phyloP scores from a whole-genome alignment of 164 flowering plant genomes.

The Akebia trifoliata region DNA sequence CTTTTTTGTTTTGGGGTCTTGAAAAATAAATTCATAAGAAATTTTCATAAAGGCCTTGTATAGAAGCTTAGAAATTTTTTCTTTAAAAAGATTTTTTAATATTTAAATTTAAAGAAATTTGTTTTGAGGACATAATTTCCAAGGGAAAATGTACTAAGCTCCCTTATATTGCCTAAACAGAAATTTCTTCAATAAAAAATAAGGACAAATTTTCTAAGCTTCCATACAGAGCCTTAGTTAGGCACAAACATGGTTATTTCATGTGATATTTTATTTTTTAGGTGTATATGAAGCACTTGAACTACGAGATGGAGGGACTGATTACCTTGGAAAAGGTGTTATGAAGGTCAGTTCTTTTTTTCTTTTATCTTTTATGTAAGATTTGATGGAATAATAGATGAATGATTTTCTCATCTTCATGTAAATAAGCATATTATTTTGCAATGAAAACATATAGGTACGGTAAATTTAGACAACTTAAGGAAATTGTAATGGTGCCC shows the following conservation, averaged over 20 bases:
- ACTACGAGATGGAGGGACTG: constrained; percentile 81
- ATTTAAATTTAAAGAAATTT: background rate
- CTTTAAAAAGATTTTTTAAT: background rate
- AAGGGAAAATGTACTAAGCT: background rate
- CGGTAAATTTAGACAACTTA: too few species aligned
- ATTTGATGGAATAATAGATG: background rate
- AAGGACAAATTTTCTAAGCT: background rate
- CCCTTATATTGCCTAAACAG: background rate
- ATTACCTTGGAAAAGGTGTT: constrained; percentile 92
- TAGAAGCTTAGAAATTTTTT: background rate
- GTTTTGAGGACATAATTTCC: background rate
- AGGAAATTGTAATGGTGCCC: too few species aligned
- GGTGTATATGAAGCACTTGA: constrained; percentile 93
- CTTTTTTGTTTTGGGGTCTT: too few species aligned
- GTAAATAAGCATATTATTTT: background rate
- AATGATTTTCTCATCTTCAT: background rate
- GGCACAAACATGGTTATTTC: constrained; percentile 5
- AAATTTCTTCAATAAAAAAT: background rate
- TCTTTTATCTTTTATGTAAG: background rate
- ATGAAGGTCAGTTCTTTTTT: constrained; percentile 43
- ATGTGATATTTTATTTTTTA: constrained; percentile 17
- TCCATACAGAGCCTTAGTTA: too few species aligned
- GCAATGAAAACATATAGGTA: too few species aligned
- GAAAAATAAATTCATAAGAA: too few species aligned
- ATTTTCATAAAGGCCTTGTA: too few species aligned